Evolutionary conservation across 2,329 filamentous ascomycete genomes (phyloP), one percentile per base, ranked within the genome.

Genomic region (Chlorencoelia australis): DNA sequence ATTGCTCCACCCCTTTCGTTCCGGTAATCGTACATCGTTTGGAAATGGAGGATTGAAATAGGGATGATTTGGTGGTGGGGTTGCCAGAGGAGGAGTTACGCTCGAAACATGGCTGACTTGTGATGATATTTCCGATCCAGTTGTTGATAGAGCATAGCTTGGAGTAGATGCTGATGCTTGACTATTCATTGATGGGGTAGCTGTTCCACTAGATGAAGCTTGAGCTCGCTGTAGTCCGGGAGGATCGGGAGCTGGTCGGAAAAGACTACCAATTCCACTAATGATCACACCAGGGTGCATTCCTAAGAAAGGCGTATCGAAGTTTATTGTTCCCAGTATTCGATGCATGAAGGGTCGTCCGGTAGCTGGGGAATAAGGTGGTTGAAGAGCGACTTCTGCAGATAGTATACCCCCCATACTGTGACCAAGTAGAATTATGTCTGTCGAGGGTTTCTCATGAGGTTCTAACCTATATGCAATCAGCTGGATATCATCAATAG

Each of bases 371-470:
- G 44, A 37, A 13, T 19, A 20, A 13, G 51, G 43, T 29, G 38
- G 46, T 56, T 82, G 69, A 29, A 94, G 63, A 3, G 75, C 76
- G 17, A 93, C 73, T 50, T 95, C 88, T 2, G 83, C 84, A 17
- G 82, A 75, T 17, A 95, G 59, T 16, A 95, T 67, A 2, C 88
- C 88, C 11, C 88, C 88, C 76, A 95, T 89, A 27, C 84, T 93
- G 58, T 94, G 88, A 1, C 88, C 87, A 3, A 94, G 65, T 3
- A 95, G 67, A 14, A 95, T 68, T 2, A 93, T 69, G 62, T 95
- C 88, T 1, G 85, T 87, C 14, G 66, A 71, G 4, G 69, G 62
- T 18, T 73, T 73, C 57, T 89, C 81, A 50, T 93, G 84, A 5
- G 85, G 85, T 40, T 71, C 66, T 19, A 94, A 65, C 85, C 71